phyloP scores from a whole-genome alignment of 371 early-diverging fungal genomes.

The Mortierella sp. region DNA sequence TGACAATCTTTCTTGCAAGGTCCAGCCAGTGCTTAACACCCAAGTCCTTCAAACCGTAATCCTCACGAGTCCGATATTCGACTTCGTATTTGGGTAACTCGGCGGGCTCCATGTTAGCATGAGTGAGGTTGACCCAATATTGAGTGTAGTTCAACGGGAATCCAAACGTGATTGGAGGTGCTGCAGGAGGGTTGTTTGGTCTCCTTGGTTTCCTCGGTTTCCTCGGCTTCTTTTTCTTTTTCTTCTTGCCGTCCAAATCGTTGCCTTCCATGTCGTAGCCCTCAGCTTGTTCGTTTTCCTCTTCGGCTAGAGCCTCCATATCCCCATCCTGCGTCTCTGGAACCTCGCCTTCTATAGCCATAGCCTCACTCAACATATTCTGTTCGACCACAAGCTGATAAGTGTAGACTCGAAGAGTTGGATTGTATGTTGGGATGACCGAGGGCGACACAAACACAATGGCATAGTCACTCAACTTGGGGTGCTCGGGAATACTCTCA shows the following conservation, averaged over 20 bases:
- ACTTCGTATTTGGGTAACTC: constrained; percentile 54
- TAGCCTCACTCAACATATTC: background rate
- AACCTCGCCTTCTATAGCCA: background rate
- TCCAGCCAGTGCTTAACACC: constrained; percentile 60
- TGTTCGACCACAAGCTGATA: constrained; percentile 39
- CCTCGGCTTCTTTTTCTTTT: constrained; percentile 21
- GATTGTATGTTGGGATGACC: constrained; percentile 80
- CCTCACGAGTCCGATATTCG: constrained; percentile 71
- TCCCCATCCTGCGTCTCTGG: constrained; percentile 2
- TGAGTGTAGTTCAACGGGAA: constrained; percentile 68
- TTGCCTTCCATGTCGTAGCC: constrained; percentile 15
- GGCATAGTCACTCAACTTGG: constrained; percentile 50
- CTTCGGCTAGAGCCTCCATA: no score
- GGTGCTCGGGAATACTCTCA: constrained; percentile 36
- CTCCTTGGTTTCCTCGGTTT: constrained; percentile 40
- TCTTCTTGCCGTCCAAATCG: constrained; percentile 5
- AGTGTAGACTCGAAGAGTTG: constrained; percentile 70
- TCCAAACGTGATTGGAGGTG: constrained; percentile 51
- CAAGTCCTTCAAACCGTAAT: constrained; percentile 72
- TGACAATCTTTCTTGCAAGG: constrained; percentile 60
- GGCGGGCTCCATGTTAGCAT: constrained; percentile 26
- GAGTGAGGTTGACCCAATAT: constrained; percentile 66
- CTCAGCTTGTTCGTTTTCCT: constrained; percentile 11
- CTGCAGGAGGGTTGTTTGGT: constrained; percentile 35
- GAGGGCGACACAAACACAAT: constrained; percentile 77